phyloP scores from a whole-genome alignment of 1,284 basidiomycete genomes.

The Ceratobasidium sp. region DNA sequence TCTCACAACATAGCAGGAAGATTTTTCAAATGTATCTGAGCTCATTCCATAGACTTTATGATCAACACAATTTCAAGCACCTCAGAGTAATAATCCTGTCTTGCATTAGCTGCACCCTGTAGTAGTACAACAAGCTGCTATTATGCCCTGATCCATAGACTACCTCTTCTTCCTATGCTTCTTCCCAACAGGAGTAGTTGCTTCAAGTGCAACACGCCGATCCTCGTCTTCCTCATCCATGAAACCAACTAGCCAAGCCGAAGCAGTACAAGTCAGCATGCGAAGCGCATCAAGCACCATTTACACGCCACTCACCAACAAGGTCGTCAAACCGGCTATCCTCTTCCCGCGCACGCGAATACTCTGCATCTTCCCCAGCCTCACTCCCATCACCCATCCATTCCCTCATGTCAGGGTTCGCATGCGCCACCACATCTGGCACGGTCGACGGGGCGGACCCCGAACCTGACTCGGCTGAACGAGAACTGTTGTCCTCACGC shows the following conservation, averaged over 20 bases:
- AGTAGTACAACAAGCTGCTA: too few species aligned
- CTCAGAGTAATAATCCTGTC: too few species aligned
- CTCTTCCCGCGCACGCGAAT: slow-evolving; percentile 53
- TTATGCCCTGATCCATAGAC: not conserved
- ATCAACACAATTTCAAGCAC: too few species aligned
- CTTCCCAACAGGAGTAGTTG: slow-evolving; percentile 11
- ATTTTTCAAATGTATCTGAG: too few species aligned
- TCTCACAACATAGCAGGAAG: too few species aligned
- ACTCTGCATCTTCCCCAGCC: slow-evolving; percentile 54
- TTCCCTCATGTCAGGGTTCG: slow-evolving; percentile 29
- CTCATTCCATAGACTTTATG: too few species aligned
- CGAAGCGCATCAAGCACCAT: not conserved
- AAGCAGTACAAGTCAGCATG: not conserved
- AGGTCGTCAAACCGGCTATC: slow-evolving; percentile 54
- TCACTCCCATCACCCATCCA: slow-evolving; percentile 49
- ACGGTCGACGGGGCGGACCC: slow-evolving; percentile 49
- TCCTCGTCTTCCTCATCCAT: slow-evolving; percentile 57
- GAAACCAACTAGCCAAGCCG: slow-evolving; percentile 48
- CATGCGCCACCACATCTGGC: slow-evolving; percentile 47
- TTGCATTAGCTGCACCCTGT: too few species aligned
- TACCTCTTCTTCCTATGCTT: slow-evolving; percentile 29
- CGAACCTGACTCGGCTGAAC: slow-evolving; percentile 27
- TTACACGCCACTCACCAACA: slow-evolving; percentile 45
- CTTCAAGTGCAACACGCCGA: slow-evolving; percentile 45
- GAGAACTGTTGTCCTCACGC: slow-evolving; percentile 28